These are phyloP conservation scores for Zygnema circumcarinatum DNA, from an alignment of 139 green algal genomes.

Conservation along the genomic window DNA sequence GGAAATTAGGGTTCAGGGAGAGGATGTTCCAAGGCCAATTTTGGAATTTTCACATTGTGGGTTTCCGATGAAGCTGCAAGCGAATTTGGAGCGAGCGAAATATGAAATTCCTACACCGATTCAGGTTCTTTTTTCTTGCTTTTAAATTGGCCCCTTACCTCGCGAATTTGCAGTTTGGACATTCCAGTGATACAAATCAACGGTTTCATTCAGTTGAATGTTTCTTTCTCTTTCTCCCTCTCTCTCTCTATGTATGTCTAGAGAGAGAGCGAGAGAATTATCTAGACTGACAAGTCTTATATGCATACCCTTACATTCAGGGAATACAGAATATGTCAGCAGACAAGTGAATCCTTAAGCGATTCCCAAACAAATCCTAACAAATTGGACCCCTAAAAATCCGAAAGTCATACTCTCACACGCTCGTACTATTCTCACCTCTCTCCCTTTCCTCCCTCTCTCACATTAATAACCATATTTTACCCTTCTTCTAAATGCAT, in stretches of 20 bases:
- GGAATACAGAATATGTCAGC: no score
- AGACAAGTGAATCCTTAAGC: neutral
- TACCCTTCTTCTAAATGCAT: neutral
- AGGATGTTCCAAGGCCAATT: neutral
- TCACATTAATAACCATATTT: neutral
- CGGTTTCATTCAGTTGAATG: neutral
- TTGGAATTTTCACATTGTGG: neutral
- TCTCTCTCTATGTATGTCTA: neutral
- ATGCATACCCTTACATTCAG: no score
- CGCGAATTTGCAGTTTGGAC: neutral
- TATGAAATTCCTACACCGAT: slow-evolving; percentile 20
- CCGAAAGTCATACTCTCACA: neutral
- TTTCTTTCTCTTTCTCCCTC: neutral
- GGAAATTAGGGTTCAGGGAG: neutral
- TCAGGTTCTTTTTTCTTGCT: no score
- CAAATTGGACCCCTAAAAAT: neutral
- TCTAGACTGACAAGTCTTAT: neutral
- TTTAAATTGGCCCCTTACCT: no score
- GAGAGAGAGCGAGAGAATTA: neutral
- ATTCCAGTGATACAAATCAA: neutral
- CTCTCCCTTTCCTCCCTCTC: no score
- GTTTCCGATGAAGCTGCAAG: neutral
- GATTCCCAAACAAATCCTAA: neutral
- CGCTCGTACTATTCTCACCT: no score
- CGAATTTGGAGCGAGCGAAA: neutral